Conservation (phyloP, 169 alveolate species). For the Theileria annulata region DNA sequence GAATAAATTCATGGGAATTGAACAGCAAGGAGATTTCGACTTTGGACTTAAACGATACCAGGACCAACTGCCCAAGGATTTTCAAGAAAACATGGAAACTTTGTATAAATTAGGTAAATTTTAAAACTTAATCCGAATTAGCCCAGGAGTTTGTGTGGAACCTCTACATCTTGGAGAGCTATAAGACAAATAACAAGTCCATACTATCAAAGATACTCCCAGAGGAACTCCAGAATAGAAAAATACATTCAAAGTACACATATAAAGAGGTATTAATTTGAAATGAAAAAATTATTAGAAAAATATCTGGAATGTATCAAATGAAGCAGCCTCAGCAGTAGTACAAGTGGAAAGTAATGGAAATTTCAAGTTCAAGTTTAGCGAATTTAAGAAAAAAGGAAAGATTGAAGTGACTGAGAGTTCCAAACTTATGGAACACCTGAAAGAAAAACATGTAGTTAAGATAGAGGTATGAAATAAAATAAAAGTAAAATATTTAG, state of each 20-base stretch:
- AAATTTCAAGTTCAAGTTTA: neutral
- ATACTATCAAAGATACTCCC: constrained; percentile 12
- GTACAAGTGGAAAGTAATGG: constrained; percentile 5
- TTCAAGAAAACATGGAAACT: constrained; percentile 12
- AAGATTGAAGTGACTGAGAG: neutral
- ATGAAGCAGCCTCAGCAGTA: constrained; percentile 22
- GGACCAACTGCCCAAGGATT: constrained; percentile 1
- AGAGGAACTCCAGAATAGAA: neutral
- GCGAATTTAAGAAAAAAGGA: constrained; percentile 6
- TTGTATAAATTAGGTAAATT: constrained; percentile 6
- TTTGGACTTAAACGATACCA: constrained; percentile 15
- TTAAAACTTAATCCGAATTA: neutral
- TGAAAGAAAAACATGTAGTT: neutral
- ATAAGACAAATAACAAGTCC: constrained; percentile 23
- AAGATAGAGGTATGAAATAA: neutral
- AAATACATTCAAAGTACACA: constrained; percentile 13
- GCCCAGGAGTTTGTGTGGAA: constrained; percentile 40
- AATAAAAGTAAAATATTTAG: constrained; percentile 12
- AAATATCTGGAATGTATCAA: constrained; percentile 7
- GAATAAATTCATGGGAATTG: constrained; percentile 19
- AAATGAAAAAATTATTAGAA: neutral
- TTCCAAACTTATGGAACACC: constrained; percentile 3
- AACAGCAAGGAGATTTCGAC: constrained; percentile 3
- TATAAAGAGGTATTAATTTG: constrained; percentile 10
- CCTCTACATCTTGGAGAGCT: constrained; percentile 21